Percentiles rank a stretch among this genome's conserved stretches.
These are phyloP conservation scores for Phyllosticta paracitricarpa DNA, from an alignment of 2,329 filamentous ascomycete species.

Conservation along the genomic window DNA sequence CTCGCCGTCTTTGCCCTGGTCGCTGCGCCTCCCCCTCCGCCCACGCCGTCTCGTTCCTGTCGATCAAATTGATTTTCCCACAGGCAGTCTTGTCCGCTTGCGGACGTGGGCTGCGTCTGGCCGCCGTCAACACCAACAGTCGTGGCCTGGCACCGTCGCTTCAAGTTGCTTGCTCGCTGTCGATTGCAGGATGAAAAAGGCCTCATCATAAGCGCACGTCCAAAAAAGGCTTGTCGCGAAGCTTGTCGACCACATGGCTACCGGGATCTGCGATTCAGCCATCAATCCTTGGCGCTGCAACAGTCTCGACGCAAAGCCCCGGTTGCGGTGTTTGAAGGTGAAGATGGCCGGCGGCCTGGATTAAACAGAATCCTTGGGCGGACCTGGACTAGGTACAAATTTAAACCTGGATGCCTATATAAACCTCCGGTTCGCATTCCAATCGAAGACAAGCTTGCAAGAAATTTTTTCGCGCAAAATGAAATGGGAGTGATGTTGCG, in stretches of 20 bases:
- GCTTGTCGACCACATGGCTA: not conserved
- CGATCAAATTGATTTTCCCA: not conserved
- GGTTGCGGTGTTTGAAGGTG: not conserved
- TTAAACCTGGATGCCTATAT: not conserved
- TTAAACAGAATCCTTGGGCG: not conserved
- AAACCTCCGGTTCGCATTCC: not conserved
- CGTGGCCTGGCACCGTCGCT: not conserved
- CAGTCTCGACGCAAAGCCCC: not conserved
- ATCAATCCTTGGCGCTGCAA: not conserved
- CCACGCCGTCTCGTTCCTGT: not conserved
- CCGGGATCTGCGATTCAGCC: not conserved
- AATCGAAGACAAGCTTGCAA: not conserved
- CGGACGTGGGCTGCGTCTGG: not conserved
- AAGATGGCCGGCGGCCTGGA: not conserved
- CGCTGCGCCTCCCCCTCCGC: not conserved
- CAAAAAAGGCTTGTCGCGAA: not conserved
- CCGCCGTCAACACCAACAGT: not conserved
- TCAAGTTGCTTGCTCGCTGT: not conserved
- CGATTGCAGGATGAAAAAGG: not conserved
- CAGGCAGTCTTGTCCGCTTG: not conserved
- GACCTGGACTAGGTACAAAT: not conserved
- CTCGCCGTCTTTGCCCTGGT: not conserved
- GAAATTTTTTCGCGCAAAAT: not conserved
- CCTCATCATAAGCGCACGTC: not conserved
- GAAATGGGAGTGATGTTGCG: not conserved